phyloP scores from a whole-genome alignment of 176 grass and related monocot species.

The Musa troglodytarum region DNA sequence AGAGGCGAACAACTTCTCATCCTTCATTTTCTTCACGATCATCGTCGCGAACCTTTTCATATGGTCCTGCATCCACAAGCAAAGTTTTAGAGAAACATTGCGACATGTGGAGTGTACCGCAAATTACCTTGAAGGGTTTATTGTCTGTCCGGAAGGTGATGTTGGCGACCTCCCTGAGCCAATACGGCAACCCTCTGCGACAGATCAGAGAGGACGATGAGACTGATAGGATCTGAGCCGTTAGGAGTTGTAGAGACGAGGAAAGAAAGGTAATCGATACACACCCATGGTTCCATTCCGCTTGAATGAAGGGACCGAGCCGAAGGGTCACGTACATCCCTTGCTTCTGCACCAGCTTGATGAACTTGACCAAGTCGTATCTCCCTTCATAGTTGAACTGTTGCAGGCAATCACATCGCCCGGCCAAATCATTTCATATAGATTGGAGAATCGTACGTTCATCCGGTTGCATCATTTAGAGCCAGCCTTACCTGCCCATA shows the following conservation, averaged over 20 bases:
- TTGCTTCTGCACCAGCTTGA: constrained; percentile 46
- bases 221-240: neutral
- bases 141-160: constrained; percentile 84
- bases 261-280: constrained; percentile 1
- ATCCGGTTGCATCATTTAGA: no score
- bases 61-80: constrained; percentile 28
- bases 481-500: constrained; percentile 42
- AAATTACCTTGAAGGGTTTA: constrained; percentile 56
- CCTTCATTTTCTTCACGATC: constrained; percentile 59
- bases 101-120: neutral
- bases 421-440: no score
- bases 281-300: constrained; percentile 89
- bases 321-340: constrained; percentile 54
- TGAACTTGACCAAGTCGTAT: constrained; percentile 45
- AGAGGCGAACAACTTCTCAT: constrained; percentile 65
- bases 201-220: neutral
- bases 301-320: constrained; percentile 73
- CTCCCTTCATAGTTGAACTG: constrained; percentile 71
- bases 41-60: constrained; percentile 66
- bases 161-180: constrained; percentile 60
- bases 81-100: neutral
- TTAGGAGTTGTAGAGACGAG: neutral
- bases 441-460: neutral
- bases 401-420: constrained; percentile 9
- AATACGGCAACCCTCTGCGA: constrained; percentile 67